Base-by-base conservation (phyloP, 768 basidiomycete species). In the Suillus cothurnatus region DNA sequence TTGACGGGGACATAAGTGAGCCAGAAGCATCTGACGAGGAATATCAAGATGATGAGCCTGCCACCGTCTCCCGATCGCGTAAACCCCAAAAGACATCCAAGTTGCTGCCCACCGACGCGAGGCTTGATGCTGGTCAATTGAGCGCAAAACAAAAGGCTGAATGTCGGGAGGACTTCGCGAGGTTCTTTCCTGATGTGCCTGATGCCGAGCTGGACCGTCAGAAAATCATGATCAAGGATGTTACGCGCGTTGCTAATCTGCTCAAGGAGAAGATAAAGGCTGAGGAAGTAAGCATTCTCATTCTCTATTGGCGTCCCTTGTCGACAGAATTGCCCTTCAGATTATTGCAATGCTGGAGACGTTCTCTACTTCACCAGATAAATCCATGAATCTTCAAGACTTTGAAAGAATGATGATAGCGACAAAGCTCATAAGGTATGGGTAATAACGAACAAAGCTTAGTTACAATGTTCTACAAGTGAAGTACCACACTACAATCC, bases 261-360 rank as follows among this genome's bases (percentile, higher is more conserved):
- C 80, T 94, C 45, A 88, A 88, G 50, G 91, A 92, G 74, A 89
- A 86, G 69, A 76, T 92, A 52, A 92, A 88, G 64, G 79, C 85
- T 1, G 89, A 92, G n/a, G 90, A 94, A 79, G 93, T 91, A 58
- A 50, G 85, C 67, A 4, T 19, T 39, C 21, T 23, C 34, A 8
- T 34, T 21, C 36, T 23, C 23, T 59, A 7, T 15, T 6, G 3
- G 12, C 70, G 1, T 47, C 9, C 49, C 26, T 49, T 49, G 14
- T 63, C 66, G n/a, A 69, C 47, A 58, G 34, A 14, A 43, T 41
- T 55, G n/a, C 15, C 62, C 52, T 34, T 62, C 49, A 94, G 93
- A 88, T 92, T 69, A 69, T 88, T 3, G 91, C 93, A 64, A 94
- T 94, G 92, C 79, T 95, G 1, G 83, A 85, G n/a, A 82, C 82